Conservation (phyloP, 1,284 basidiomycete species). For the Porogramme epimiltina region DNA sequence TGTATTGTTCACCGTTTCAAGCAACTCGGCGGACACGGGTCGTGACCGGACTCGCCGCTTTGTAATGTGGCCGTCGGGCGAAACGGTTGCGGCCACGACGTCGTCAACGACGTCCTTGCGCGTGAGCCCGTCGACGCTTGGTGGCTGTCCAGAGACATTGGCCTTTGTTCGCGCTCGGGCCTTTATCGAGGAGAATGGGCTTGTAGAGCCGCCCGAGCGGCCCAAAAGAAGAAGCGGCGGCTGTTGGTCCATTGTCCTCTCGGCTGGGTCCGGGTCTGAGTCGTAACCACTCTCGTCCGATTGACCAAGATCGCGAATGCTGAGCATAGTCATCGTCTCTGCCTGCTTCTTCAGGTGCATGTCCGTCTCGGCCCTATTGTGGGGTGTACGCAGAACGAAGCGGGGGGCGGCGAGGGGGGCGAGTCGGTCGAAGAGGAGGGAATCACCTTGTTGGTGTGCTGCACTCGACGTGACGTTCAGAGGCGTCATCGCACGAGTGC, state of each 20-base stretch:
- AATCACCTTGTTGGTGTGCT: conserved; percentile 21
- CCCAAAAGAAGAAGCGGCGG: conserved; percentile 24
- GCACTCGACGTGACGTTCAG: conserved; percentile 32
- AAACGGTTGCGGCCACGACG: conserved; percentile 64
- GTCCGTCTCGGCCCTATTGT: conserved; percentile 65
- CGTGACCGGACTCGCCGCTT: conserved; percentile 71
- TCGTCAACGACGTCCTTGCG: conserved; percentile 34
- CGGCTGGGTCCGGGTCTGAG: conserved; percentile 46
- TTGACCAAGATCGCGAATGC: conserved; percentile 55
- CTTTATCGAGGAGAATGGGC: conserved; percentile 33
- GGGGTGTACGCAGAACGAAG: conserved; percentile 55
- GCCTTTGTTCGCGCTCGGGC: conserved; percentile 39
- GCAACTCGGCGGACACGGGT: conserved; percentile 66
- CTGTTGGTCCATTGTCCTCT: conserved; percentile 33
- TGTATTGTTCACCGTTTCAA: conserved; percentile 47
- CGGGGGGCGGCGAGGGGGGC: conserved; percentile 63
- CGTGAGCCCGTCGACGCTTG: conserved; percentile 20
- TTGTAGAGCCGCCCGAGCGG: conserved; percentile 13
- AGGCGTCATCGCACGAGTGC: conserved; percentile 35
- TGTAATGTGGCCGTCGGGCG: conserved; percentile 70
- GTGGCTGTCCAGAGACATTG: conserved; percentile 14
- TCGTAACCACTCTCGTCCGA: conserved; percentile 50
- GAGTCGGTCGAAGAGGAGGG: conserved; percentile 55
- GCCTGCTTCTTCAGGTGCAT: conserved; percentile 61
- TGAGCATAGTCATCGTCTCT: conserved; percentile 65